phyloP scores from a whole-genome alignment of 768 basidiomycete genomes.

The Butyriboletus loyo region DNA sequence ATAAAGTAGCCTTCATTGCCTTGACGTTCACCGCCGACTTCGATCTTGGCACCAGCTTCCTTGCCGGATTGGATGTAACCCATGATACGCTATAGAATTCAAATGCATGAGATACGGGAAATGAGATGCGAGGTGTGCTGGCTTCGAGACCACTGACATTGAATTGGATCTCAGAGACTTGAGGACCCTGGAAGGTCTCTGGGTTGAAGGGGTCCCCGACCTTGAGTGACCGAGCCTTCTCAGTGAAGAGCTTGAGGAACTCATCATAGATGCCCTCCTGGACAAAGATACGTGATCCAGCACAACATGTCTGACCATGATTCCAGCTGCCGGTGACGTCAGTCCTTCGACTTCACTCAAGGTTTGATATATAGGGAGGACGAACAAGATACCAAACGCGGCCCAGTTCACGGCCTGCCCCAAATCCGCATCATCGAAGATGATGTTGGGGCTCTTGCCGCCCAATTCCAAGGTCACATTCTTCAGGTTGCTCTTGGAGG shows the following conservation, averaged over 20 bases:
- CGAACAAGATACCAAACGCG: constrained; percentile 69
- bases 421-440: constrained; percentile 49
- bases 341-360: constrained; percentile 15
- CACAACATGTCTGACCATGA: constrained; percentile 76
- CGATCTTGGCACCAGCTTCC: constrained; percentile 63
- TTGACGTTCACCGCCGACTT: constrained; percentile 58
- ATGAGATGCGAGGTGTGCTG: background rate
- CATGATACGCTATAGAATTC: constrained; percentile 61
- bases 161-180: constrained; percentile 73
- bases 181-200: constrained; percentile 69
- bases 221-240: constrained; percentile 50
- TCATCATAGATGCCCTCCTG: constrained; percentile 77
- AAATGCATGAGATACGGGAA: background rate
- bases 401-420: constrained; percentile 68
- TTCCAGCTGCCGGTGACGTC: constrained; percentile 49
- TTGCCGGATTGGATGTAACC: constrained; percentile 75
- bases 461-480: constrained; percentile 59
- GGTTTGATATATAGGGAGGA: background rate
- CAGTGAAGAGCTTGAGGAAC: constrained; percentile 61
- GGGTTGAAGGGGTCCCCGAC: constrained; percentile 69
- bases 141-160: constrained; percentile 44
- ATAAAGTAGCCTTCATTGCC: constrained; percentile 70
- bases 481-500: constrained; percentile 82
- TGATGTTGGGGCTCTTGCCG: constrained; percentile 47
- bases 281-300: constrained; percentile 80